phyloP scores from a whole-genome alignment of 2,329 filamentous ascomycete genomes.

The Didymellaceae sp. region DNA sequence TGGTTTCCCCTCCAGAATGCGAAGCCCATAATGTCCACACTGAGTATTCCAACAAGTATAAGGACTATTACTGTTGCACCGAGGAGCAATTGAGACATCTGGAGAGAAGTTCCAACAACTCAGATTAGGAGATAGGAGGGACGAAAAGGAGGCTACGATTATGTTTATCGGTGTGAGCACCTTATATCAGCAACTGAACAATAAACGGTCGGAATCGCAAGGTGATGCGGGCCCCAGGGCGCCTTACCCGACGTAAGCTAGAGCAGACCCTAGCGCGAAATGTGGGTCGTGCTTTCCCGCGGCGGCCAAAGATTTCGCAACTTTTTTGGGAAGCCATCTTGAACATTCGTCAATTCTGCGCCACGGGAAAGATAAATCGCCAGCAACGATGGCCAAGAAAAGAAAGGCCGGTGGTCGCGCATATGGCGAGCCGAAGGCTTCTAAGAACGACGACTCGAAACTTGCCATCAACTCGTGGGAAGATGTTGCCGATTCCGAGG shows the following conservation, averaged over 20 bases:
- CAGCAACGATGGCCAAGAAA: conserved; percentile 59
- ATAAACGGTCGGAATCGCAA: neutral
- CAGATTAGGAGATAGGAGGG: neutral
- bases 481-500: conserved; percentile 91
- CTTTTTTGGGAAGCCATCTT: conserved; percentile 14
- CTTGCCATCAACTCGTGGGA: conserved; percentile 69
- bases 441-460: conserved; percentile 56
- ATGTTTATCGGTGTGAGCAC: conserved; percentile 12
- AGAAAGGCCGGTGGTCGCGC: conserved; percentile 70
- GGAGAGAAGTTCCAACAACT: neutral
- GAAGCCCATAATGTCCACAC: conserved; percentile 67
- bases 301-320: conserved; percentile 40
- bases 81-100: conserved; percentile 48
- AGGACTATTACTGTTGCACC: conserved; percentile 46
- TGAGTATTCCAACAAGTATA: conserved; percentile 46
- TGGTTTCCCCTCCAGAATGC: conserved; percentile 70
- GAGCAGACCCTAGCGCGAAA: conserved; percentile 3
- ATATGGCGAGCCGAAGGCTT: conserved; percentile 44
- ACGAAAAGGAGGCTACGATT: neutral
- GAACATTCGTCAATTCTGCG: conserved; percentile 3
- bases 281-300: conserved; percentile 25
- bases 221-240: conserved; percentile 1
- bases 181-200: conserved; percentile 4
- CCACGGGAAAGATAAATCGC: conserved; percentile 11
- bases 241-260: conserved; percentile 3